These are phyloP conservation scores for Cephaloascus fragrans DNA, from an alignment of 805 yeast species.

Conservation along the genomic window DNA sequence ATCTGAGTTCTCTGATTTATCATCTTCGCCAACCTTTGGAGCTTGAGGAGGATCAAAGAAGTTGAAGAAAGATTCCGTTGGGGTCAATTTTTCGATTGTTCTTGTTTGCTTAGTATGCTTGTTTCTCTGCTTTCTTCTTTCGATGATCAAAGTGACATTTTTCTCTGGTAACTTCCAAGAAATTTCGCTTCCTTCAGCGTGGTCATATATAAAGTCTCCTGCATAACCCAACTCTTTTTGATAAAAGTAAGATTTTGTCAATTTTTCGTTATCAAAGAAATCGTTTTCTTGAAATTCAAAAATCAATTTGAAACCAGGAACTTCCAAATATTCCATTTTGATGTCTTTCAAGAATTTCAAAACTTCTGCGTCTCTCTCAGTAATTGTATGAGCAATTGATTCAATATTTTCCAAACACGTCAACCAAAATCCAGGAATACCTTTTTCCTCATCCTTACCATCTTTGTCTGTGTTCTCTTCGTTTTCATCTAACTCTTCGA, in stretches of 20 bases:
- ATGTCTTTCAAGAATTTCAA: constrained; percentile 60
- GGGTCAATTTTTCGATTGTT: constrained; percentile 88
- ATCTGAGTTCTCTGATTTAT: constrained; percentile 32
- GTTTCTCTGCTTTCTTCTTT: constrained; percentile 95
- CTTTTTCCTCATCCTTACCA: constrained; percentile 43
- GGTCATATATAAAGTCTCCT: constrained; percentile 95
- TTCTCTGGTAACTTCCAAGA: constrained; percentile 73
- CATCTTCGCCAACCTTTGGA: constrained; percentile 49
- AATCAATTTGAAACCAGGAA: constrained; percentile 82
- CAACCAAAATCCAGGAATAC: constrained; percentile 94
- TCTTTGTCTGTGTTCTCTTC: constrained; percentile 31
- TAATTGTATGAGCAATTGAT: constrained; percentile 71
- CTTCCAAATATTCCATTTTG: constrained; percentile 66
- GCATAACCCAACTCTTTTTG: constrained; percentile 90
- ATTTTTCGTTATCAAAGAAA: constrained; percentile 60
- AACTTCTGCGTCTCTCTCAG: constrained; percentile 85
- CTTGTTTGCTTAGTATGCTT: constrained; percentile 94
- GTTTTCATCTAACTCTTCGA: constrained; percentile 23
- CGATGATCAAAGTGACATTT: constrained; percentile 79
- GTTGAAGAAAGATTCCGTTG: constrained; percentile 91
- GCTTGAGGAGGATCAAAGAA: constrained; percentile 91
- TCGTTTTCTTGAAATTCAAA: constrained; percentile 75
- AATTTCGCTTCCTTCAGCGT: constrained; percentile 85
- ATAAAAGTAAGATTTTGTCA: constrained; percentile 85
- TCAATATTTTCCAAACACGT: constrained; percentile 87